phyloP scores from a whole-genome alignment of 75 land plant species.

The Cupressus sempervirens region DNA sequence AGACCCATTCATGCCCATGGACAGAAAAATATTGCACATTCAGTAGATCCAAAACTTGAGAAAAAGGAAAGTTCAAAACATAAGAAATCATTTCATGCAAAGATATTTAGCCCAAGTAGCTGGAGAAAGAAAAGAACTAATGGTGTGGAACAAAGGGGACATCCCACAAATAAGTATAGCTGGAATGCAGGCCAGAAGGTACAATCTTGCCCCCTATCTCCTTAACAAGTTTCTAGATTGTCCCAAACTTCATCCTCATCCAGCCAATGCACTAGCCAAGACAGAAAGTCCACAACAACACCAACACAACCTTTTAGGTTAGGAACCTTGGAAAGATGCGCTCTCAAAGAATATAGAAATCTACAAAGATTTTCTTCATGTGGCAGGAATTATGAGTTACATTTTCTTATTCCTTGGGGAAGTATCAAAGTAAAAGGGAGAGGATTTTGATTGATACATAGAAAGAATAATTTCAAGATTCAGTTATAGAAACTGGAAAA shows the following conservation, averaged over 20 bases:
- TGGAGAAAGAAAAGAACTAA: constrained; percentile 1
- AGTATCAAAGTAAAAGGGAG: no score
- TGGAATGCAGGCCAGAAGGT: constrained; percentile 15
- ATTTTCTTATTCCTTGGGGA: no score
- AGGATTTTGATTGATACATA: no score
- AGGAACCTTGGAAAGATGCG: constrained; percentile 21
- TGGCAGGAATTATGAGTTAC: no score
- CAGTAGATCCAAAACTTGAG: constrained; percentile 1
- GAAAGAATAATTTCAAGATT: no score
- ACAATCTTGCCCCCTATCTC: constrained; percentile 52
- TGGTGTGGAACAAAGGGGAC: not conserved
- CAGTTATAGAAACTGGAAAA: no score
- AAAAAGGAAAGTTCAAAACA: constrained; percentile 1
- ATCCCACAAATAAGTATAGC: not conserved
- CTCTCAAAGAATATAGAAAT: no score
- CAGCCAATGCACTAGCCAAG: no score
- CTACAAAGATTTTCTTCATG: no score
- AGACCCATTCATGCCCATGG: not conserved
- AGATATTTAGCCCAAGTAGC: constrained; percentile 9
- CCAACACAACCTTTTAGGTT: constrained; percentile 21
- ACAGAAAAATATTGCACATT: not conserved
- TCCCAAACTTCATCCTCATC: constrained; percentile 21
- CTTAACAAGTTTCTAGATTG: constrained; percentile 36
- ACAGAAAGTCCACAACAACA: constrained; percentile 9
- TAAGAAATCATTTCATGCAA: not conserved